phyloP scores from a whole-genome alignment of 768 basidiomycete species.

The Mycena alexandri region DNA sequence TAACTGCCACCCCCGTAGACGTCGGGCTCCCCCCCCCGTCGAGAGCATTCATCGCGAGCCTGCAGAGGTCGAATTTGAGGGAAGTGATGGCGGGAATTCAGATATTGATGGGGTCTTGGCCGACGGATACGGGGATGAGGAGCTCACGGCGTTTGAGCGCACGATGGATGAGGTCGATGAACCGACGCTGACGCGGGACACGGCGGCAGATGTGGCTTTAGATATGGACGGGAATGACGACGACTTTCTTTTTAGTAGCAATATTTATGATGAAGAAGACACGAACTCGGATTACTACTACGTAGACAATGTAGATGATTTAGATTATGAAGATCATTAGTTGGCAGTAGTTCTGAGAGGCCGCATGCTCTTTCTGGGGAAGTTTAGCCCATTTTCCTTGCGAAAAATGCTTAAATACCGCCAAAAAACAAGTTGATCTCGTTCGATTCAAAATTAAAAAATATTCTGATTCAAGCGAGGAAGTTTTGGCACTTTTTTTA shows the following conservation, averaged over 20 bases:
- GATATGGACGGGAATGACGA: slow-evolving; percentile 28
- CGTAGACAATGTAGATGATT: not conserved
- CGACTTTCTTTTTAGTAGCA: not conserved
- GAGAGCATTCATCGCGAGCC: no score
- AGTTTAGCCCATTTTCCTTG: no score
- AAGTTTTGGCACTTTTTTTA: no score
- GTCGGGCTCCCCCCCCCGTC: no score
- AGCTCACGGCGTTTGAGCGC: not conserved
- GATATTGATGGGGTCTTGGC: not conserved
- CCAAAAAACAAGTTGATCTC: no score
- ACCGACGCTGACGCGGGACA: slow-evolving; percentile 20
- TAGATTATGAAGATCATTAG: no score
- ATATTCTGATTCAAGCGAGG: no score
- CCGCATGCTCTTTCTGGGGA: no score
- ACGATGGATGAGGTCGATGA: slow-evolving; percentile 15
- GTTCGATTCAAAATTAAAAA: no score
- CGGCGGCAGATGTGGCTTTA: slow-evolving; percentile 25
- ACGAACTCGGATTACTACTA: not conserved
- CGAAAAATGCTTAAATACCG: no score
- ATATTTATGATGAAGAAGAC: not conserved
- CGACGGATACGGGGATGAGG: not conserved
- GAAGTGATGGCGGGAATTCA: not conserved
- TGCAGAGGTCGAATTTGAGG: not conserved
- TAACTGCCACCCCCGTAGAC: no score
- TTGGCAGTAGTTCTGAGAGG: no score